Evolutionary conservation across 1,284 basidiomycete species (phyloP), one percentile per base, ranked within the genome.

Genomic region (Amylostereum chailletii): DNA sequence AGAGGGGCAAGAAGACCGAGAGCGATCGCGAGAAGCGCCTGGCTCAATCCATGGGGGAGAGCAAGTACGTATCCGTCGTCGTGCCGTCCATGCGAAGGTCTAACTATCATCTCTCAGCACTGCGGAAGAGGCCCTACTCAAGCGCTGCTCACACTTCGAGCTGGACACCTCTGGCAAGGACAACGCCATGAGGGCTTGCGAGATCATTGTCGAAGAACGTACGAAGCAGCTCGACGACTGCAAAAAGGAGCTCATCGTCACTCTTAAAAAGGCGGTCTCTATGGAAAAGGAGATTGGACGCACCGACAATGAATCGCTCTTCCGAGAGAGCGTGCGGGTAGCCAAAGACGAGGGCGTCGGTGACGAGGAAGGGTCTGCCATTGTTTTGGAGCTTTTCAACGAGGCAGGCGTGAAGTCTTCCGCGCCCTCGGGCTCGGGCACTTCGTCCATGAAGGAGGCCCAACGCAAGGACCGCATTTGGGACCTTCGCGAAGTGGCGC

Each of bases 111-210:
- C 41, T 42, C 41, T 27, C 53, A 88, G 86, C 58, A 81, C 88
- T 50, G 90, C 91, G 1, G 90, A 94, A 63, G 91, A 95, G 69
- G 93, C 93, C 0, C 74, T 95, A 3, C 74, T 95, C 49, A 95
- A 95, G 62, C 86, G 92, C 32, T 94, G 92, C 62, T 94, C 93
- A 5, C 93, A 95, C 64, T 95, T 95, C 65, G 88, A 92, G 61
- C 77, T 94, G 38, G 89, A 94, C 50, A 77, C 82, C 26, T 80
- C 77, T 26, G 71, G 77, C 47, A 80, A 77, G 56, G 81, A 85
- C 54, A 88, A 89, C 53, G 84, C 91, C 1, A 87, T 89, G 77
- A 90, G 89, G 61, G 91, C 91, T 3, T 97, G 93, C 65, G 89
- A 95, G 58, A 81, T 91, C 58, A 95, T 97, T 57, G 86, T 94